Evolutionary conservation across 2,329 filamentous ascomycete genomes (phyloP), one percentile per base, ranked within the genome.

Genomic region (Fusarium pseudocircinatum): DNA sequence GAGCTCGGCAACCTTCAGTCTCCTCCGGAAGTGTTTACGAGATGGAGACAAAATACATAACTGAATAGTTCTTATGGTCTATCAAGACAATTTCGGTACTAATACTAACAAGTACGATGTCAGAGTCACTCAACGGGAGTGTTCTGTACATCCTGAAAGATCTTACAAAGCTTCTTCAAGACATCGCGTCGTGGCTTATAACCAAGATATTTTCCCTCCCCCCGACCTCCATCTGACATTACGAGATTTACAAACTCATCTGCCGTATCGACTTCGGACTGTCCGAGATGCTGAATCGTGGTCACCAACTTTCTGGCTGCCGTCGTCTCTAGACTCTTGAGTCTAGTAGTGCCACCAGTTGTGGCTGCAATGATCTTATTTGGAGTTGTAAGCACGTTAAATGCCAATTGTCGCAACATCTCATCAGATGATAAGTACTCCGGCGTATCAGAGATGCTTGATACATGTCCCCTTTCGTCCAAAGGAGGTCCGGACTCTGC

Each of bases 321-420:
- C 10, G 32, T 53, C 9, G 4, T 28, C 9, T 53, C 49, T 2
- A 53, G 5, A 6, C 13, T 7, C 18, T 12, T 53, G 32, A 53
- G 12, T 36, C 18, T 53, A 11, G 16, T 6, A 37, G 32, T 14
- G 12, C 49, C 49, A 3, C 16, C 12, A 2, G 9, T 22, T 18
- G 49, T 36, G n/a, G 49, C 32, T 53, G 49, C 32, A 3, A 53
- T 53, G n/a, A 53, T 26, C 32, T 26, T 53, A 26, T 53, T 37
- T 14, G 24, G 49, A 15, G 24, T 53, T 37, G 49, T 37, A 12
- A 53, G 24, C 32, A 53, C n/a, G 4, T 53, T 53, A 32, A 37
- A 53, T 26, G 10, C 2, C 32, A 37, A 37, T 12, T 24, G 3
- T 37, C 34, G n/a, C 32, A 53, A 13, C 32, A 53, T 37, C 24